These are phyloP conservation scores for Penicillium herquei DNA, from an alignment of 495 filamentous ascomycete genomes.

Conservation along the genomic window DNA sequence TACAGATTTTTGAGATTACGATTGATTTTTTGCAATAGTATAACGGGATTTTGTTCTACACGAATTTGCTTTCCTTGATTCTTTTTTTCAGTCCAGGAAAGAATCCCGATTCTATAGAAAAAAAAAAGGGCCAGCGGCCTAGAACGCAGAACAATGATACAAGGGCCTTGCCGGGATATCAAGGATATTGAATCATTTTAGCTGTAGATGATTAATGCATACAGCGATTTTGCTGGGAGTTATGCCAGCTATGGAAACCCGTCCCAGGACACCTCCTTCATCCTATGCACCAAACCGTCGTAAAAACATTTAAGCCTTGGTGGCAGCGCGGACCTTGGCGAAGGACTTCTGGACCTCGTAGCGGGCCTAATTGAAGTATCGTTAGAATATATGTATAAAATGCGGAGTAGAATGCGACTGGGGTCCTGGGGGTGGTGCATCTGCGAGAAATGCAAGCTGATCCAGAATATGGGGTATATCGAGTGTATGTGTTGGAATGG, in stretches of 20 bases:
- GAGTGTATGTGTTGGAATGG: no score
- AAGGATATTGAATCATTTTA: constrained; percentile 51
- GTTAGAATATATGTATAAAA: constrained; percentile 11
- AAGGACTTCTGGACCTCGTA: constrained; percentile 94
- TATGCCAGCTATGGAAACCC: constrained; percentile 49
- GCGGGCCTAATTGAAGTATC: constrained; percentile 54
- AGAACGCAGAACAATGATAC: constrained; percentile 28
- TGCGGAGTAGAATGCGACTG: not conserved
- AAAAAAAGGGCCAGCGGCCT: constrained; percentile 22
- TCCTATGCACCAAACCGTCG: constrained; percentile 50
- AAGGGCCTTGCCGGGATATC: constrained; percentile 45
- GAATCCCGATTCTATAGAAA: constrained; percentile 22
- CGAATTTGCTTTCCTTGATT: constrained; percentile 15
- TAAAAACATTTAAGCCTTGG: constrained; percentile 49
- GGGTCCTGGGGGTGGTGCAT: not conserved
- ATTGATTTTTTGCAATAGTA: not conserved
- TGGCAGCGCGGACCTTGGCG: constrained; percentile 67
- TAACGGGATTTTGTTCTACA: constrained; percentile 8
- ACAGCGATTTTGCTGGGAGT: constrained; percentile 45
- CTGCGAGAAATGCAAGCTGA: not conserved
- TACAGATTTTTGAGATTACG: not conserved
- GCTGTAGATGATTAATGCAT: constrained; percentile 50
- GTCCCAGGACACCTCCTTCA: constrained; percentile 48
- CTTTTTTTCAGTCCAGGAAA: constrained; percentile 10
- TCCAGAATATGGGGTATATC: not conserved